Base-by-base conservation (phyloP, 192 early-diverging fungal species). In the Backusella liffmaniae region DNA sequence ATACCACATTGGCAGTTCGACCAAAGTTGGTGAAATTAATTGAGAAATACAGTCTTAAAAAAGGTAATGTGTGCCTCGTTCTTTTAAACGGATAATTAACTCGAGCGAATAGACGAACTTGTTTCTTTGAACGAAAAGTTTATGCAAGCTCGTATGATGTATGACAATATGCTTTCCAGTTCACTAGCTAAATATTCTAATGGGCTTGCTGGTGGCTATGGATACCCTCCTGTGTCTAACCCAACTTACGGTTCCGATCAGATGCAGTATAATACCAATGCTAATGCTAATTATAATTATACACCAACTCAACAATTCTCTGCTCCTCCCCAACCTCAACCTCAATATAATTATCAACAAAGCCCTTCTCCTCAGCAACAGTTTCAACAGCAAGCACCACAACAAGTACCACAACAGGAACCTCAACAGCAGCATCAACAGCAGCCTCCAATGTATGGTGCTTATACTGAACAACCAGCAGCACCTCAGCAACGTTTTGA, bases 21-120 rank as follows among this genome's bases (percentile, higher is more conserved):
- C 96, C 96, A 2, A 93, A 95, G 83, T 83, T 99, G 46, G 88
- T 98, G 18, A 91, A 90, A 76, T 84, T 96, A 37, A 89, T 97
- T 70, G 95, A 97, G 73, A 90, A 90, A 53, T 92, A 95, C 62
- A 90, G 88, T 23, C 87, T 90, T 34, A 96, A 94, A 79, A 96
- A 95, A 87, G 94, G 94, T 87, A 84, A 81, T 16, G 15, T 49
- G 83, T 32, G 5, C 9, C 32, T 77, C 26, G 51, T 23, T 34
- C 1, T 18, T 71, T 29, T 29, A 71, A 44, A 46, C 12, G 0
- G 15, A 5, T 44, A 0, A 15, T 49, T 49, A 49, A 49, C 18
- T n/a, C 21, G 72, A 21, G 42, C 49, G 37, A 16, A 59, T 77
- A 94, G 94, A 96, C 68, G 92, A 96, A 37, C 79, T 96, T 73